Evolutionary conservation across 2,329 filamentous ascomycete genomes (phyloP).

Genomic region (Emericellopsis atlantica): DNA sequence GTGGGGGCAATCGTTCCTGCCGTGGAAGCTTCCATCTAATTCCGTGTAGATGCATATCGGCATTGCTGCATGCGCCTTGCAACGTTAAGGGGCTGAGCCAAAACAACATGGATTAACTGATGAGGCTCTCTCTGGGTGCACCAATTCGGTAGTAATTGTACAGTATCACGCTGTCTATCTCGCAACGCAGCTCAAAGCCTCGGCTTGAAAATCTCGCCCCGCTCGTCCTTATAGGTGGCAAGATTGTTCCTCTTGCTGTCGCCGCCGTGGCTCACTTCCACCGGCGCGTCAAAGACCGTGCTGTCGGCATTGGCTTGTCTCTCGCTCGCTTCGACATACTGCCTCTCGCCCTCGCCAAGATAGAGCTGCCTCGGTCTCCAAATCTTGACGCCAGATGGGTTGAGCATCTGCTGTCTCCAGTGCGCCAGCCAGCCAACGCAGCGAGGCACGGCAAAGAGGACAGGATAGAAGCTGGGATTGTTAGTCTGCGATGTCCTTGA

Average conservation of each 20-base stretch:
- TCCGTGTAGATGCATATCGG: too few species aligned
- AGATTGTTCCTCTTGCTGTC: constrained; percentile 27
- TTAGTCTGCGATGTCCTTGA: too few species aligned
- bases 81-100: too few species aligned
- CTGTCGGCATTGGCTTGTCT: constrained; percentile 17
- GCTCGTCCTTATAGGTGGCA: constrained; percentile 25
- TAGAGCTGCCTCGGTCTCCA: constrained; percentile 36
- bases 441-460: constrained; percentile 35
- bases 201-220: constrained; percentile 13
- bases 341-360: constrained; percentile 27
- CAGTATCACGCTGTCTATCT: too few species aligned
- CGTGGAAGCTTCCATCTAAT: background rate
- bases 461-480: constrained; percentile 28
- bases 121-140: too few species aligned
- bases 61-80: too few species aligned
- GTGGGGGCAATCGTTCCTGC: background rate
- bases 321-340: constrained; percentile 25
- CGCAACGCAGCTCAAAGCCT: constrained; percentile 6
- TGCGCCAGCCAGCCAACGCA: constrained; percentile 39
- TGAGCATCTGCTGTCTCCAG: constrained; percentile 37
- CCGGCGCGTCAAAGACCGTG: constrained; percentile 20
- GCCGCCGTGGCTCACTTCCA: constrained; percentile 23
- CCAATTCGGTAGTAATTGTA: too few species aligned
- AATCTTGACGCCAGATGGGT: constrained; percentile 32
- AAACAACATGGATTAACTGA: too few species aligned